Evolutionary conservation across 371 early-diverging fungal genomes (phyloP), one percentile per base, ranked within the genome.

Genomic region (Mucor racemosus): DNA sequence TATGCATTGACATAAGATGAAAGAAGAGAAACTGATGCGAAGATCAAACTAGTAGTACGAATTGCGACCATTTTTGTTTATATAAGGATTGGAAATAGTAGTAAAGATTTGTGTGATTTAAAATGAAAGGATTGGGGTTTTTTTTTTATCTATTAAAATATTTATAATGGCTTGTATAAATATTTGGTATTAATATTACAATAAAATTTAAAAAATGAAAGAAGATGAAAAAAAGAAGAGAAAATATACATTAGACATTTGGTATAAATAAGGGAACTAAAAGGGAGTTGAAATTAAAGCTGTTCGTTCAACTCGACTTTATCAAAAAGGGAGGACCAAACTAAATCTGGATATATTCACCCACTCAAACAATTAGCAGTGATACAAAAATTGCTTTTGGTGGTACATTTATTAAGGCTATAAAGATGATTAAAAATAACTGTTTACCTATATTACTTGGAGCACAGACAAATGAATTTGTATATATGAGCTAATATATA

Each of bases 1-100:
- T 60, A 67, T 60, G 76, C 76, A 55, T 66, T 56, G 34, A 69
- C 75, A 48, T 48, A 46, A 31, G 68, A 58, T 58, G 68, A 41
- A 58, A 71, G 35, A 39, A 64, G 40, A 34, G 68, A 58, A 31
- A 62, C 31, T 26, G 71, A 56, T 57, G 50, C 44, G 15, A 34
- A 14, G 19, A 67, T 35, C 39, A 67, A 57, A 40, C 62, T 62
- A 35, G 54, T 21, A 31, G 34, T 42, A 34, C 35, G 41, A 36
- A 66, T 55, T 17, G 66, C 60, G 11, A 66, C 60, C 66, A 66
- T 66, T 39, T 54, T 13, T 8, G 26, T 36, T 21, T 35, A 19
- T 13, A 35, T 55, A 57, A 54, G 44, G 21, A 62, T 3, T 19
- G 40, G 10, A 19, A 17, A 46, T 19, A 19, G 46, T 46, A 9